Evolutionary conservation across 352 stramenopile species (phyloP).

Genomic region (Globisporangium orthogonon): DNA sequence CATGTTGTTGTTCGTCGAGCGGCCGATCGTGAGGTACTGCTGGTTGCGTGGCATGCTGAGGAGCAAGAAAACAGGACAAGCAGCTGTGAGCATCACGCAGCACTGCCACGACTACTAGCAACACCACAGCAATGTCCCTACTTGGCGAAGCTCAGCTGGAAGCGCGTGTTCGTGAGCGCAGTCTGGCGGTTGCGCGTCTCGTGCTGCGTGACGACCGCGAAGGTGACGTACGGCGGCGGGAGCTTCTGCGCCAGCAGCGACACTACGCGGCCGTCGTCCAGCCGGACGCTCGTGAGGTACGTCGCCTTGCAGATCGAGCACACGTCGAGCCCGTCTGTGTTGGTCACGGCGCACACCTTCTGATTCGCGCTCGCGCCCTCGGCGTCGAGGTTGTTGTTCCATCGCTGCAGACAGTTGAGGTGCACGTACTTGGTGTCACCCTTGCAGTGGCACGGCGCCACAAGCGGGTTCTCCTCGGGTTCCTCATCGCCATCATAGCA

Average conservation of each 20-base stretch:
- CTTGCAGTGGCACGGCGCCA: conserved; percentile 89
- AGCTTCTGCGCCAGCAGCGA: conserved; percentile 86
- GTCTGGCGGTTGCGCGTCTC: conserved; percentile 79
- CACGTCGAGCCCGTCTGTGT: conserved; percentile 82
- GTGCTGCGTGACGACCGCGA: conserved; percentile 89
- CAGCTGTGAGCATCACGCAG: background rate
- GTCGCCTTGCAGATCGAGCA: conserved; percentile 91
- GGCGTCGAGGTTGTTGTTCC: conserved; percentile 87
- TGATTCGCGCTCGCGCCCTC: conserved; percentile 76
- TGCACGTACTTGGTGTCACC: conserved; percentile 91
- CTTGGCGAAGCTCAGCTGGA: conserved; percentile 90
- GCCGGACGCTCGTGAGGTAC: conserved; percentile 85
- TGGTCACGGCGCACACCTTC: conserved; percentile 87
- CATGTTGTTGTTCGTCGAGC: conserved; percentile 84
- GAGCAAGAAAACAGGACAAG: conserved; percentile 1
- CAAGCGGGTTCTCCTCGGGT: conserved; percentile 77
- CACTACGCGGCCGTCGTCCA: conserved; percentile 82
- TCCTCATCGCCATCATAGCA: conserved; percentile 90
- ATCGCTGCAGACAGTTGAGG: conserved; percentile 89
- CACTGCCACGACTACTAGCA: background rate
- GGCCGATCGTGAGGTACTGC: conserved; percentile 70
- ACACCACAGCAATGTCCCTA: conserved; percentile 22
- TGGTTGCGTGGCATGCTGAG: conserved; percentile 50
- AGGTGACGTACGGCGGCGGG: conserved; percentile 86
- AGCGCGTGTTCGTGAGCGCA: conserved; percentile 87